phyloP scores from a whole-genome alignment of 169 alveolate genomes.

The Plasmodium fragile region DNA sequence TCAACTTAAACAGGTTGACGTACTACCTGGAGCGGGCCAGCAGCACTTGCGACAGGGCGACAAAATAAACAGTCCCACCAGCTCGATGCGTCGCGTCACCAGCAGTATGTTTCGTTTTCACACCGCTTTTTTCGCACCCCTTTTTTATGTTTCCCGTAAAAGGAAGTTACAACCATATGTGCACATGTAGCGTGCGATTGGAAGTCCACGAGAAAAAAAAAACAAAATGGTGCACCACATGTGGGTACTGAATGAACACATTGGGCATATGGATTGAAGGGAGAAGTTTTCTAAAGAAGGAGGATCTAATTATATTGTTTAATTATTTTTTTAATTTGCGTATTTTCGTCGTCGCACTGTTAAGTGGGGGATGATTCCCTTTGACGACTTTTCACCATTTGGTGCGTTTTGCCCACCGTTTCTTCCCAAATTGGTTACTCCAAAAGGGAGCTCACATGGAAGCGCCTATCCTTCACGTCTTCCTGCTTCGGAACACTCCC shows the following conservation, averaged over 20 bases:
- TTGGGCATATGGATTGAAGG: neutral
- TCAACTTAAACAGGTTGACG: conserved; percentile 67
- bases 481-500: conserved; percentile 78
- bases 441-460: neutral
- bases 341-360: conserved; percentile 25
- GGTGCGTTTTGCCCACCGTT: neutral
- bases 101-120: neutral
- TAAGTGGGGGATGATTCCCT: neutral
- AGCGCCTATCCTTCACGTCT: conserved; percentile 69
- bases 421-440: neutral
- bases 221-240: neutral
- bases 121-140: neutral
- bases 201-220: neutral
- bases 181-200: neutral
- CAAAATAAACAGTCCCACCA: neutral
- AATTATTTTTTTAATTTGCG: neutral
- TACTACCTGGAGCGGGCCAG: conserved; percentile 24
- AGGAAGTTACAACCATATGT: neutral
- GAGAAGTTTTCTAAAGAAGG: conserved; percentile 11
- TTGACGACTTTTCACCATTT: neutral
- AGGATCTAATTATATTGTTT: conserved; percentile 28
- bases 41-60: neutral
- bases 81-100: neutral
- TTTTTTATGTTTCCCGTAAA: neutral
- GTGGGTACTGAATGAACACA: neutral